Evolutionary conservation across 2,329 filamentous ascomycete genomes (phyloP), one percentile per base, ranked within the genome.

Genomic region (Fusarium sororula): DNA sequence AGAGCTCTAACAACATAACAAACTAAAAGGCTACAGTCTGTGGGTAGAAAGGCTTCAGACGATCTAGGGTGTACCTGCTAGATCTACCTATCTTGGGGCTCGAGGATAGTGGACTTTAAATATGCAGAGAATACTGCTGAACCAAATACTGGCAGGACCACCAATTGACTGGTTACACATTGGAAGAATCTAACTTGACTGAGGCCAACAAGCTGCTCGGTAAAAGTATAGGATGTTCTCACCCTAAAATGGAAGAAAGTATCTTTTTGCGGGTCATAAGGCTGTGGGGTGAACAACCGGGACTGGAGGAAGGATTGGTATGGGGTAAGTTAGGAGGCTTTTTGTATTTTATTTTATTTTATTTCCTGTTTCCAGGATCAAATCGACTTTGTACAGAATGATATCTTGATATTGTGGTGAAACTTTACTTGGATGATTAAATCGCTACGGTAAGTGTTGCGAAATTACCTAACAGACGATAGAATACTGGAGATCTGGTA

Each of bases 301-400:
- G 6, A 13, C 3, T 13, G 8, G n/a, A 15, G 10, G n/a, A 8
- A 4, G 15, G 8, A 18, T 26, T 18, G 5, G 17, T 9, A 15
- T 35, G 14, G 14, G 32, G 7, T 35, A 35, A 35, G 32, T 35
- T 35, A 8, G 32, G 32, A 35, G 14, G 22, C 6, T 2, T 24
- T 18, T 44, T 18, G 7, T 13, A 0, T 44, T 13, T 26, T 18
- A 0, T 3, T 13, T 26, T 18, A 0, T 3, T 18, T 11, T 24
- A 24, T 18, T 18, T 44, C 8, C 17, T 24, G 15, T 24, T 24
- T 18, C 6, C 5, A 4, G 9, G 15, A 24, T 7, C 5, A 18
- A 26, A 24, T 26, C 6, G n/a, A 5, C 1, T 8, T 18, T 18
- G 6, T 13, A 44, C 0, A 12, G 11, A 24, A 3, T 26, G 11